Base-by-base conservation (phyloP, 1,139 yeast species). In the Suhomyces yuchorum region DNA sequence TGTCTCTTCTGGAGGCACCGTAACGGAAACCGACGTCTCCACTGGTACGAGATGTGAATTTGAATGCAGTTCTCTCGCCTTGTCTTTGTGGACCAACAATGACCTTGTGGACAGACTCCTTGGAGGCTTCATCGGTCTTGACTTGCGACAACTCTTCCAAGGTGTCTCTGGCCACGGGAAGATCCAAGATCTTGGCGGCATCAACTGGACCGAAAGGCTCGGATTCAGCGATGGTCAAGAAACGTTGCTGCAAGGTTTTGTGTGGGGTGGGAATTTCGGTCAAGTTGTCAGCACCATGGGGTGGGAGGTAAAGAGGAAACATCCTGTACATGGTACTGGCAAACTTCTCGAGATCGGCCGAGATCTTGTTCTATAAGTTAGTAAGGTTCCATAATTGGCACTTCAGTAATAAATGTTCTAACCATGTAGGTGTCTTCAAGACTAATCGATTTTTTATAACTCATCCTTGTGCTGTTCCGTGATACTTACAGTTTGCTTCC, bases 161-260 rank as follows among this genome's bases (percentile, higher is more conserved):
- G 3, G 95, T 87, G 40, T 78, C 83, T 45, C 82, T 80, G 37
- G 98, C 97, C 18, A 96, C 96, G 63, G 89, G 93, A 55, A 92
- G 77, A 40, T 80, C 91, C 57, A 89, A 81, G 39, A 87, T 80
- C 51, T 82, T 74, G 44, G 99, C 97, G n/a, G 99, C 97, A 63
- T 93, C 98, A 8, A 91, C 80, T 7, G 98, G 96, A 4, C 97
- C 97, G 66, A 92, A 92, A n/a, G 97, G 96, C 69, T 91, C 96
- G 18, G 92, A 84, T 70, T 93, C 98, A 12, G 97, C 93, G 64
- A 93, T 85, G 19, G 96, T 87, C 64, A 90, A 71, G 73, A 91
- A 92, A 56, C 96, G 78, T 57, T 95, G 92, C 54, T 84, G 84
- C 55, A 86, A 76, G 2, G 97, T 88, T 68, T 86, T 89, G 56